phyloP scores from a whole-genome alignment of 306 rosid genomes.

The Vicia villosa region DNA sequence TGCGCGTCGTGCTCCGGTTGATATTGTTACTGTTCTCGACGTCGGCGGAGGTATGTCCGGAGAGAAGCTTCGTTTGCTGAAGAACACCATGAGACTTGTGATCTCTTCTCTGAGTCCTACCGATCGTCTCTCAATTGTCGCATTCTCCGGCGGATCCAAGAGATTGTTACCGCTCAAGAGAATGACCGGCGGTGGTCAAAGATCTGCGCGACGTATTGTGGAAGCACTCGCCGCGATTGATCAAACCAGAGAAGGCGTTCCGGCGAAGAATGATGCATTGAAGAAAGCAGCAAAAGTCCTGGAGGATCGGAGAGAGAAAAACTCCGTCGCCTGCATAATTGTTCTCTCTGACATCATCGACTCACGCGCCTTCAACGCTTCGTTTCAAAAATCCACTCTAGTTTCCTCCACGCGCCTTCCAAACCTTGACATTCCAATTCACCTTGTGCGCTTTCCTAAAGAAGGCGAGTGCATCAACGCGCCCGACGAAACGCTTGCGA shows the following conservation, averaged over 20 bases:
- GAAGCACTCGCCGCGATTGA: constrained; percentile 57
- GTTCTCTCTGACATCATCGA: constrained; percentile 54
- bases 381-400: constrained; percentile 23
- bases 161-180: constrained; percentile 66
- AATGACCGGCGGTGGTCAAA: constrained; percentile 68
- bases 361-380: constrained; percentile 29
- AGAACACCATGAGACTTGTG: constrained; percentile 62
- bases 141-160: constrained; percentile 81
- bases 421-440: constrained; percentile 63
- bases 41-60: constrained; percentile 59
- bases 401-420: constrained; percentile 62
- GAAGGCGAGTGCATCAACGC: constrained; percentile 37
- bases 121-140: constrained; percentile 87
- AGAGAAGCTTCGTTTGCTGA: constrained; percentile 64
- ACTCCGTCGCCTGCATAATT: constrained; percentile 62
- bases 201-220: constrained; percentile 62
- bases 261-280: constrained; percentile 70
- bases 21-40: constrained; percentile 72
- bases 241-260: constrained; percentile 45
- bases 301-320: constrained; percentile 89
- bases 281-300: constrained; percentile 86
- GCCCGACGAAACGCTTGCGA: constrained; percentile 54
- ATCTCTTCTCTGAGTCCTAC: constrained; percentile 64
- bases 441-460: constrained; percentile 48
- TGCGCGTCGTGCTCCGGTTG: constrained; percentile 61